Base-by-base conservation (phyloP, 2,329 filamentous ascomycete genomes). In the Colletotrichum shisoi region DNA sequence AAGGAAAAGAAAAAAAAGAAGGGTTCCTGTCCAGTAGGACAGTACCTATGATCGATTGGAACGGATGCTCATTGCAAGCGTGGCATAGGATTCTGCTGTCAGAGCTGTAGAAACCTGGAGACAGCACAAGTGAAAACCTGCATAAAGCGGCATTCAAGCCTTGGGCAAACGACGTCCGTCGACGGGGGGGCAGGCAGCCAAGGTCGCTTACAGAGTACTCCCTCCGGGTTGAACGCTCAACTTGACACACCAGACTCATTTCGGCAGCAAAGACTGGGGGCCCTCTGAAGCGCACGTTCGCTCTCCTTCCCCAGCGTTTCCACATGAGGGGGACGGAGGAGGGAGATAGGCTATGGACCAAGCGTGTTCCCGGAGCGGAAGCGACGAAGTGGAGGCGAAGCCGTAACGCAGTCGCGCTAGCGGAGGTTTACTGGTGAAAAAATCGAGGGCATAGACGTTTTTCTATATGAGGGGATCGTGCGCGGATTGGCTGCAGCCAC, bases 261-360 rank as follows among this genome's bases (percentile, higher is more conserved):
- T 31, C 31, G 46, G 46, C 21, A 45, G 27, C 51, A 42, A 49
- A 59, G 46, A 49, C 37, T 44, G 19, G 53, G 39, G 53, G 39
- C 24, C 27, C 15, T 31, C 21, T 27, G 21, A 7, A 39, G 42
- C 62, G 24, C 54, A 46, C n/a, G 15, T 46, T 46, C n/a, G 57
- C 11, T 66, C 51, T 56, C 34, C n/a, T 58, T 56, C 34, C 24
- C 61, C 48, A 59, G 45, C 40, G 54, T 67, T 64, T 59, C 61
- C 49, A 64, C 61, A 39, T 34, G 56, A n/a, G 17, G 27, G 27
- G 27, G 27, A n/a, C n/a, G n/a, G n/a, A n/a, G 27, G 21, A 2
- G 27, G 24, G 42, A 61, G 63, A 64, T 67, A 64, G 57, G 37
- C 54, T 64, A 45, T 64, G 61, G 54, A 67, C 61, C 61, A 54